Evolutionary conservation across 306 rosid genomes (phyloP).

Genomic region (Rosa persica): DNA sequence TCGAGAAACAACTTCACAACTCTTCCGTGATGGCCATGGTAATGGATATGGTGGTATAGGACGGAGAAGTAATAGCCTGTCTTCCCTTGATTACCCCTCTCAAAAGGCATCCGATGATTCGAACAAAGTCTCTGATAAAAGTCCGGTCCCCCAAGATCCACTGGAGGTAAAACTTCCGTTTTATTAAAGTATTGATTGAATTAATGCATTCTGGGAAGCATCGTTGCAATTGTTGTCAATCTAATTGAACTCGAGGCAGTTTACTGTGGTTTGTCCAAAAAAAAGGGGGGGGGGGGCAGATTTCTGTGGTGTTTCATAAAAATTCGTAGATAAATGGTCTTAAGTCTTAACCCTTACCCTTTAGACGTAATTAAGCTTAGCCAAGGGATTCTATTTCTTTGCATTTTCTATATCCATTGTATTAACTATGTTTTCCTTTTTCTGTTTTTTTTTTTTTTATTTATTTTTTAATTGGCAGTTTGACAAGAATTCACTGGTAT

Average conservation of each 20-base stretch:
- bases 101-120: constrained; percentile 43
- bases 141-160: constrained; percentile 60
- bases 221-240: background rate
- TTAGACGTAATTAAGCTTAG: background rate
- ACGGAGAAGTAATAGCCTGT: constrained; percentile 46
- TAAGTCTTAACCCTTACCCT: background rate
- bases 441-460: constrained; percentile 2
- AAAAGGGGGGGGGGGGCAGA: background rate
- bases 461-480: constrained; percentile 63
- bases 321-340: background rate
- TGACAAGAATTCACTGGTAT: constrained; percentile 63
- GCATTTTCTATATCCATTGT: background rate
- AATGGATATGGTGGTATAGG: constrained; percentile 62
- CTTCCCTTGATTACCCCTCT: constrained; percentile 44
- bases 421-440: constrained; percentile 11
- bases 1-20: constrained; percentile 96
- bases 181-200: background rate
- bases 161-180: constrained; percentile 55
- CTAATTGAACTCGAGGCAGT: background rate
- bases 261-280: background rate
- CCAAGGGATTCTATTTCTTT: background rate
- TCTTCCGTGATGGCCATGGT: constrained; percentile 70
- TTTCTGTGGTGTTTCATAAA: background rate
- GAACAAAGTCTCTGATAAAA: constrained; percentile 38
- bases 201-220: background rate